These are phyloP conservation scores for Cynara cardunculus DNA, from an alignment of 129 eudicot species.

Conservation along the genomic window DNA sequence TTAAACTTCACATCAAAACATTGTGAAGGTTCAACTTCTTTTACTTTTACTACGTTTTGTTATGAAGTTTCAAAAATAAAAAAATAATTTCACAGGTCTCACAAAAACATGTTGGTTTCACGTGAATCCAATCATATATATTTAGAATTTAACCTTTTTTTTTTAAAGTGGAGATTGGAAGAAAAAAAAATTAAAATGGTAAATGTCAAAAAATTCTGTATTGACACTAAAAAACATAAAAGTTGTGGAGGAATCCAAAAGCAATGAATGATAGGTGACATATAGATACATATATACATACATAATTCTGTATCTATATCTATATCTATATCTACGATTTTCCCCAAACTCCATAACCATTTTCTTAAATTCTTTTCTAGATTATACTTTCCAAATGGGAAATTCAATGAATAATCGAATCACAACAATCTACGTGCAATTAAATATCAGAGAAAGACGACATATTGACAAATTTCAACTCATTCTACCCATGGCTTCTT, in stretches of 20 bases:
- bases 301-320: not conserved
- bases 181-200: not conserved
- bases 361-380: conserved; percentile 21
- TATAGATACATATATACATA: conserved; percentile 11
- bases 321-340: not conserved
- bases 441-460: conserved; percentile 38
- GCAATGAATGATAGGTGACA: conserved; percentile 33
- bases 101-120: too few relatives aligned
- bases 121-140: too few relatives aligned
- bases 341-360: conserved; percentile 32
- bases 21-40: too few relatives aligned
- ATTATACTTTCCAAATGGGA: conserved; percentile 32
- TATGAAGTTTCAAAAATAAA: too few relatives aligned
- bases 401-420: conserved; percentile 38
- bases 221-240: conserved; percentile 5
- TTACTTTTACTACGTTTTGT: too few relatives aligned
- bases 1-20: too few relatives aligned
- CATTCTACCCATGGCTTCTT: conserved; percentile 27
- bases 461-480: conserved; percentile 55
- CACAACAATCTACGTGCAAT: conserved; percentile 30
- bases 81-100: too few relatives aligned
- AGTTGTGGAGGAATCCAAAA: conserved; percentile 32
- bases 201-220: conserved; percentile 2
- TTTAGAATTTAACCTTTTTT: too few relatives aligned
- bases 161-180: too few relatives aligned